Percentiles rank a stretch among this genome's conserved stretches.
Evolutionary conservation across 1,139 yeast species (phyloP).

Genomic region (Candida mesenterica): DNA sequence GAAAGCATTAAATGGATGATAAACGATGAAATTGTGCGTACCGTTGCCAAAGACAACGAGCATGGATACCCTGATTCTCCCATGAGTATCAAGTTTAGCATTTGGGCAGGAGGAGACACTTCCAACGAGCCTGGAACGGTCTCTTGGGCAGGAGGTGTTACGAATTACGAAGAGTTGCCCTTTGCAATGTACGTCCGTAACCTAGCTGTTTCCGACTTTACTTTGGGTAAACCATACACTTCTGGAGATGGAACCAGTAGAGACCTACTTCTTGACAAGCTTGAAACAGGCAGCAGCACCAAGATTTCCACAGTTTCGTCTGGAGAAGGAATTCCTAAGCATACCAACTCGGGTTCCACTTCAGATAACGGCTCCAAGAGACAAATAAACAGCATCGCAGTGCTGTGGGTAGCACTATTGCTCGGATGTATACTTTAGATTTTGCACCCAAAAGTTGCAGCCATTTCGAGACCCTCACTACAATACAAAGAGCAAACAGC

Average conservation of each 20-base stretch:
- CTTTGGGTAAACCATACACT: slow-evolving; percentile 32
- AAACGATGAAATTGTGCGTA: slow-evolving; percentile 30
- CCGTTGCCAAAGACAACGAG: slow-evolving; percentile 15
- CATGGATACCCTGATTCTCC: slow-evolving; percentile 42
- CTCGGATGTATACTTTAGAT: too few relatives aligned
- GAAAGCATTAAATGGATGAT: slow-evolving; percentile 31
- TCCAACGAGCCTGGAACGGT: slow-evolving; percentile 47
- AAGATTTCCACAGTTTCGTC: too few relatives aligned
- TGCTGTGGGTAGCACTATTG: too few relatives aligned
- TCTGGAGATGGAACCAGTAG: slow-evolving; percentile 23
- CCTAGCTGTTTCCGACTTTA: slow-evolving; percentile 32
- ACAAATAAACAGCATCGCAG: too few relatives aligned
- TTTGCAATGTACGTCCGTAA: slow-evolving; percentile 32
- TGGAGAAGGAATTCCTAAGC: too few relatives aligned
- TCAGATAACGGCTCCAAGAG: too few relatives aligned
- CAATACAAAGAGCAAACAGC: too few relatives aligned
- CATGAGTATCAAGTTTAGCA: slow-evolving; percentile 36
- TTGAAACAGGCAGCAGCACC: too few relatives aligned
- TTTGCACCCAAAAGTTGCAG: too few relatives aligned
- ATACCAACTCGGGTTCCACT: too few relatives aligned
- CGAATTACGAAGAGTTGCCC: slow-evolving; percentile 37
- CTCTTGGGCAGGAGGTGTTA: slow-evolving; percentile 44
- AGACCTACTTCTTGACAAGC: too few relatives aligned
- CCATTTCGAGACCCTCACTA: too few relatives aligned
- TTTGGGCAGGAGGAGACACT: slow-evolving; percentile 47